Conservation (phyloP, 1,284 basidiomycete species). For the Ceratobasidium sp. region DNA sequence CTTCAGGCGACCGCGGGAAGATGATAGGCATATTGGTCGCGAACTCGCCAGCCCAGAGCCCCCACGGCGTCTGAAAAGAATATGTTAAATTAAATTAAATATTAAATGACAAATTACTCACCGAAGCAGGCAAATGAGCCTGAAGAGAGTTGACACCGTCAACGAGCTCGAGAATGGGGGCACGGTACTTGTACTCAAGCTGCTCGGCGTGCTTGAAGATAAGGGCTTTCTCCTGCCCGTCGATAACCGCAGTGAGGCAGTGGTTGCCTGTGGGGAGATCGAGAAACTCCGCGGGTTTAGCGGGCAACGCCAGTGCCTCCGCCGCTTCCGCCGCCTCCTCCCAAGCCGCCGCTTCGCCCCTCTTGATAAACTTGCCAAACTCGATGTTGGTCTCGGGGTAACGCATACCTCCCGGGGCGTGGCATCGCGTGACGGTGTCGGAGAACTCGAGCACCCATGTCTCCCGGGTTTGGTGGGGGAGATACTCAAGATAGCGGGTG, state of each 20-base stretch:
- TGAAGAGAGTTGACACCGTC: neutral
- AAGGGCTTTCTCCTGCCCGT: neutral
- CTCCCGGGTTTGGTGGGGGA: neutral
- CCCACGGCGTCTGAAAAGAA: neutral
- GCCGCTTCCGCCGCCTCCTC: no score
- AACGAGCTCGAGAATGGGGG: neutral
- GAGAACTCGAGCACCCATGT: neutral
- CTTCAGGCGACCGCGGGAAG: neutral
- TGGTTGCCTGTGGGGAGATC: neutral
- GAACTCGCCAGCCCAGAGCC: neutral
- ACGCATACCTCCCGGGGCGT: neutral
- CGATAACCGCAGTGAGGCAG: neutral
- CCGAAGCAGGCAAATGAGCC: neutral
- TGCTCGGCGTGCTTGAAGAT: neutral
- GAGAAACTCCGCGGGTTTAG: neutral
- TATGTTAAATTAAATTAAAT: neutral
- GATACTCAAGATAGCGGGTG: neutral
- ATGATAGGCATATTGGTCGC: neutral
- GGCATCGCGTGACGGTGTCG: slow-evolving; percentile 1
- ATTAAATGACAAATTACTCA: neutral
- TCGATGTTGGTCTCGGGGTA: neutral
- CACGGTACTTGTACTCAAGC: neutral
- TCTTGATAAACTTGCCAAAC: neutral
- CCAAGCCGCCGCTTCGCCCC: neutral
- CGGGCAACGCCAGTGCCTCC: neutral